These are phyloP conservation scores for Metschnikowia lachancei DNA, from an alignment of 805 yeast species.

Conservation along the genomic window DNA sequence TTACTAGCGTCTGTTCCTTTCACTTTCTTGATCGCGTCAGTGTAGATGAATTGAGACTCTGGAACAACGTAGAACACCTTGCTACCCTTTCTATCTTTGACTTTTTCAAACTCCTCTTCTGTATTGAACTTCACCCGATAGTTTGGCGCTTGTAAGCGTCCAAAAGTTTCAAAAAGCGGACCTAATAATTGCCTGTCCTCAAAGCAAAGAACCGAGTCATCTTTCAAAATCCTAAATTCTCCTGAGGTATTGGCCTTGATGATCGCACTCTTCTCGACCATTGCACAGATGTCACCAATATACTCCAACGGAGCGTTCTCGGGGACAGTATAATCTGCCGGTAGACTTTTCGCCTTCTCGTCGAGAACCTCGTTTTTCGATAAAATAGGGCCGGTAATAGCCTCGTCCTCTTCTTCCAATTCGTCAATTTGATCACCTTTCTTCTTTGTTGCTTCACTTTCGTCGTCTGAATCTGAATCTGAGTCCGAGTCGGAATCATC, in stretches of 20 bases:
- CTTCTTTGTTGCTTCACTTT: neutral
- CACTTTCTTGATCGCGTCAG: slow-evolving; percentile 62
- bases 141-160: slow-evolving; percentile 76
- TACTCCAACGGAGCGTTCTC: slow-evolving; percentile 64
- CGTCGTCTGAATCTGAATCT: slow-evolving; percentile 12
- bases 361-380: slow-evolving; percentile 77
- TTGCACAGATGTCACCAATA: slow-evolving; percentile 65
- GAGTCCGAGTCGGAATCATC: neutral
- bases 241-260: slow-evolving; percentile 75
- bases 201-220: slow-evolving; percentile 75
- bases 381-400: slow-evolving; percentile 58
- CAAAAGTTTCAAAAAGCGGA: slow-evolving; percentile 82
- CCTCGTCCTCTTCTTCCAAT: slow-evolving; percentile 45
- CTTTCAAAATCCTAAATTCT: slow-evolving; percentile 78
- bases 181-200: slow-evolving; percentile 72
- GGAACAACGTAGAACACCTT: slow-evolving; percentile 77
- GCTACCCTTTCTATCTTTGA: slow-evolving; percentile 48
- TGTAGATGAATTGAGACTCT: slow-evolving; percentile 73
- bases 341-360: slow-evolving; percentile 65
- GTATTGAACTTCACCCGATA: slow-evolving; percentile 69
- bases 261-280: slow-evolving; percentile 71
- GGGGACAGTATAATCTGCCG: slow-evolving; percentile 60
- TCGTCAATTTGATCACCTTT: slow-evolving; percentile 14
- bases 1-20: slow-evolving; percentile 96
- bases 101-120: slow-evolving; percentile 47